A percentile compares a stretch with the other conserved stretches of the same genome.
Conservation (phyloP, 1,139 yeast genomes). For the Blastobotrys petasosporus region DNA sequence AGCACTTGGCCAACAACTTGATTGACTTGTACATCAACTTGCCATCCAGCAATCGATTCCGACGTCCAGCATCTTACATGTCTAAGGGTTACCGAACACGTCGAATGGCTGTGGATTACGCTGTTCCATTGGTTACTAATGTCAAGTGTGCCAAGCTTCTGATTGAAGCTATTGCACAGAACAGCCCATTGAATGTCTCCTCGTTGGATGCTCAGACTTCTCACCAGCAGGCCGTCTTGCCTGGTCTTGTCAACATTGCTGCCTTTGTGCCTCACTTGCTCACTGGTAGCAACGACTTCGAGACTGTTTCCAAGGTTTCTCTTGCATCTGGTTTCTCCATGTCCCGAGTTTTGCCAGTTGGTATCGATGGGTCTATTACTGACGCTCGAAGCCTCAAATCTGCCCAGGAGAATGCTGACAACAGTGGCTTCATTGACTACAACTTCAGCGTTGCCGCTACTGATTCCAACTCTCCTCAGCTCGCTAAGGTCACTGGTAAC, state of each 20-base stretch:
- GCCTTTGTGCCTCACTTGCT: conserved; percentile 70
- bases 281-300: conserved; percentile 47
- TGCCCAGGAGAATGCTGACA: conserved; percentile 43
- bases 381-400: conserved; percentile 59
- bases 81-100: conserved; percentile 97
- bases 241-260: conserved; percentile 81
- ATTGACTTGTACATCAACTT: conserved; percentile 94
- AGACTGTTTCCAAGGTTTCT: conserved; percentile 61
- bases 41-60: conserved; percentile 94
- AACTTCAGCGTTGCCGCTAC: conserved; percentile 81
- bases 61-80: conserved; percentile 98
- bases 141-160: conserved; percentile 95
- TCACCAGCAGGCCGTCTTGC: conserved; percentile 72
- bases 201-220: conserved; percentile 87
- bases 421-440: conserved; percentile 69
- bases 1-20: conserved; percentile 93
- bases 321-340: conserved; percentile 86
- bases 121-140: conserved; percentile 95
- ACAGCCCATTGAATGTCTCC: conserved; percentile 57
- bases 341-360: conserved; percentile 72
- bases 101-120: conserved; percentile 99
- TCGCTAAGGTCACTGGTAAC: conserved; percentile 55
- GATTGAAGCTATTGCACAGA: conserved; percentile 84
- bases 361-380: conserved; percentile 56
- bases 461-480: conserved; percentile 56